Percentiles rank a stretch among this genome's conserved stretches.
Evolutionary conservation across 2,329 filamentous ascomycete species (phyloP).

Genomic region (Penicillium italicum): DNA sequence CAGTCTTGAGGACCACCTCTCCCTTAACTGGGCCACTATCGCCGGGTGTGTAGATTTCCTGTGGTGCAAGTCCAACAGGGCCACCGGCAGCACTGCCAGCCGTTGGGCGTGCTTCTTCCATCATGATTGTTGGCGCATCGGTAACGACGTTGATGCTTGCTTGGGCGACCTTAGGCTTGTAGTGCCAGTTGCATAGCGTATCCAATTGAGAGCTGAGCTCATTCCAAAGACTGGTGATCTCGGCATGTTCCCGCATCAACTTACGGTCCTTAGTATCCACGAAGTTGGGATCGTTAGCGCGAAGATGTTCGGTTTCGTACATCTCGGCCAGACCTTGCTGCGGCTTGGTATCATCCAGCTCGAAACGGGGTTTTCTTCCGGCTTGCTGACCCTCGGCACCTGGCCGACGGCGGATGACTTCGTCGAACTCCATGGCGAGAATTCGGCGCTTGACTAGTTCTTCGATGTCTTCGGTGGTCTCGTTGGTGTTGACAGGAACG

Average conservation of each 20-base stretch:
- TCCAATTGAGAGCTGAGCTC: slow-evolving; percentile 78
- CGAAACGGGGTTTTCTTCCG: slow-evolving; percentile 67
- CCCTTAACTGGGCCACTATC: slow-evolving; percentile 59
- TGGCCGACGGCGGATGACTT: slow-evolving; percentile 77
- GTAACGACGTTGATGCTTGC: slow-evolving; percentile 81
- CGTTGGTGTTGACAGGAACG: slow-evolving; percentile 86
- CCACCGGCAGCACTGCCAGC: slow-evolving; percentile 62
- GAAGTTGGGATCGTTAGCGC: slow-evolving; percentile 72
- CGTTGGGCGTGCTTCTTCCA: slow-evolving; percentile 92
- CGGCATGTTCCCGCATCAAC: slow-evolving; percentile 73
- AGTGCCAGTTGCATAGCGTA: slow-evolving; percentile 87
- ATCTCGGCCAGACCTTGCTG: slow-evolving; percentile 83
- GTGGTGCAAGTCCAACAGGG: slow-evolving; percentile 76
- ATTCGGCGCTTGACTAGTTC: slow-evolving; percentile 92
- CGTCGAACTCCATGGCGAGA: slow-evolving; percentile 84
- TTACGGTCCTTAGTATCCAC: slow-evolving; percentile 80
- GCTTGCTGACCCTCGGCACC: slow-evolving; percentile 63
- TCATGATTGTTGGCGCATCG: slow-evolving; percentile 84
- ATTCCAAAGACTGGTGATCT: slow-evolving; percentile 79
- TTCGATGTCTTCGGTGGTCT: slow-evolving; percentile 87
- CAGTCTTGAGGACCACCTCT: slow-evolving; percentile 74
- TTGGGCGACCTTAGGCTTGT: slow-evolving; percentile 81
- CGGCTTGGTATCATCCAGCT: slow-evolving; percentile 83
- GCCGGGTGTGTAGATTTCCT: slow-evolving; percentile 86
- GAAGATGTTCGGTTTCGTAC: slow-evolving; percentile 89